Base-by-base conservation (phyloP, 192 early-diverging fungal species). In the Diversispora epigaea region DNA sequence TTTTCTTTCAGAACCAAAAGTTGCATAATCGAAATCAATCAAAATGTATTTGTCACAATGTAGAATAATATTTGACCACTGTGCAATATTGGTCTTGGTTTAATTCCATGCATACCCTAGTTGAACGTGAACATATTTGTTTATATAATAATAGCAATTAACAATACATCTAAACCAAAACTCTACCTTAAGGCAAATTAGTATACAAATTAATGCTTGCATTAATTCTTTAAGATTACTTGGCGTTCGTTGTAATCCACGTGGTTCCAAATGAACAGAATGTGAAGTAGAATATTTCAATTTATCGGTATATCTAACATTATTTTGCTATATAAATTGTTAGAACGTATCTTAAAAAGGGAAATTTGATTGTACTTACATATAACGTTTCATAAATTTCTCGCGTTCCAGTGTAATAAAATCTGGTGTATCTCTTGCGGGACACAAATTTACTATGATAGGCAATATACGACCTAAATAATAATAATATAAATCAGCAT, bases 321-420 rank as follows among this genome's bases (percentile, higher is more conserved):
- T 54, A 69, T 69, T 69, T 17, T 32, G 9, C 67, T 69, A 55
- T 52, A 69, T 15, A 69, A 52, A 69, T 69, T 52, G 49, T 52
- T 69, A 69, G 67, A 55, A 40, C 39, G 46, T 54, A 39, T 4
- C 32, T n/a, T 43, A 64, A 64, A 43, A 43, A 61, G 3, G 3
- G 9, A 4, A 61, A 61, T 3, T 4, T 22, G 7, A 10, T 41
- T 15, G 43, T 2, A 69, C 67, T 69, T 69, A 69, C 67, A 15
- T 4, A 17, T 54, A 69, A 19, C 3, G 12, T 69, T 4, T 41
- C 40, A 7, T 64, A 64, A 44, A 64, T 64, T 41, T 64, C 32
- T 64, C 1, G 47, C 67, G 44, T 32, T 17, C 3, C 0, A 68
- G 14, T 19, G 46, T 50, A 6, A 22, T 12, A 45, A 73, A 73